Evolutionary conservation across 1,284 basidiomycete genomes (phyloP), one percentile per base, ranked within the genome.

Genomic region (Pseudozyma hubeiensis): DNA sequence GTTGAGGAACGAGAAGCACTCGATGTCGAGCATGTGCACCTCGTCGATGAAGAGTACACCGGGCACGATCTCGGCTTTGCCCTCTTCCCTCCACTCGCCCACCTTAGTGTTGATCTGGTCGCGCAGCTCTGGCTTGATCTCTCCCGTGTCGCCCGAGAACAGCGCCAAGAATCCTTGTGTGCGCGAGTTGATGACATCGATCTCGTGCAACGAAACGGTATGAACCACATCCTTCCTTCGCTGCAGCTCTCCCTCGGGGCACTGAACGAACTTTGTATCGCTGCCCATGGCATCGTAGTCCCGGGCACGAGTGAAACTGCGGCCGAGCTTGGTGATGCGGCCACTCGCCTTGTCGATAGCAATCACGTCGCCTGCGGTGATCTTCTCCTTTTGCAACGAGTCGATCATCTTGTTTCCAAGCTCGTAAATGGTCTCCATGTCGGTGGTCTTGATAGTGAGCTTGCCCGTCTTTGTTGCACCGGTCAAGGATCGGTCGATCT

Each of bases 341-440:
- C 96, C 97, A 33, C 93, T 86, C 1, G 94, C 93, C 85, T 99
- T 98, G 88, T 99, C 96, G 79, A 99, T 97, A 48, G 92, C 90
- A 72, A 99, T 91, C 13, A 99, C 92, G 81, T 99, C 96, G 33
- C 97, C 96, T 0, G 96, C 96, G 4, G 94, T 89, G 14, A 99
- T 92, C 84, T 98, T 99, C 87, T 99, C 95, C 85, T 96, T 97
- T 52, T 93, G 92, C 43, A 99, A 86, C 8, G 94, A 91, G 81
- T 99, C 96, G 67, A 99, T 98, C 97, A 99, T 99, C 88, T 99
- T 99, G 63, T 91, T 94, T 9, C 97, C 97, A 17, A 99, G 89
- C 86, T 99, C 97, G 85, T 99, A 99, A 44, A 99, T 93, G 14
- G 96, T 99, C 87, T 99, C 96, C 96, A 99, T 99, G 85, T 99